Conservation (phyloP, 441 rosid species). For the Corymbia calophylla region DNA sequence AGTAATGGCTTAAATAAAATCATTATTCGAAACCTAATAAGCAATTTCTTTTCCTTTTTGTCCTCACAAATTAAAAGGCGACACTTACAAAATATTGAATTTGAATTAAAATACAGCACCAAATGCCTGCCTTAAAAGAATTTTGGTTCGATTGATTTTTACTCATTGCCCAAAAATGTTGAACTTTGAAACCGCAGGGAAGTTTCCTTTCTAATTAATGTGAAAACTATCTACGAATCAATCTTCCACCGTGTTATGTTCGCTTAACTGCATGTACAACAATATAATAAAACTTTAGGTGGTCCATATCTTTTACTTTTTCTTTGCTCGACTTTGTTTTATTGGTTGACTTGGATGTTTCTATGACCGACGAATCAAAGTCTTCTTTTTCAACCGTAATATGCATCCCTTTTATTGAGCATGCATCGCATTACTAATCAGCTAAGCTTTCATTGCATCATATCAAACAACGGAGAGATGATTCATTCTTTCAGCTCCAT, state of each 20-base stretch:
- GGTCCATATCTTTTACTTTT: not conserved
- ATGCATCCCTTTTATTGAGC: not conserved
- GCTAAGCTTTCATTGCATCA: not conserved
- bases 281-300: not conserved
- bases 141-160: not conserved
- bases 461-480: not conserved
- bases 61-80: not conserved
- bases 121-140: not conserved
- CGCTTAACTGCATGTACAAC: not conserved
- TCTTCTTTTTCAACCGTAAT: not conserved
- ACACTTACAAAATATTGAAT: not conserved
- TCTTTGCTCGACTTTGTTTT: not conserved
- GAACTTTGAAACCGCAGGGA: not conserved
- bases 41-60: not conserved
- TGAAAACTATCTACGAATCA: too few relatives aligned
- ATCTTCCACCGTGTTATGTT: not conserved
- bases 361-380: not conserved
- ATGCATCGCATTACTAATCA: not conserved
- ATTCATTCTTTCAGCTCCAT: fast-evolving
- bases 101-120: not conserved
- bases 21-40: not conserved
- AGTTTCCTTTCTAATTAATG: not conserved
- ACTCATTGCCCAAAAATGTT: not conserved
- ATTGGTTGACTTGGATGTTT: not conserved
- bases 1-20: not conserved